Evolutionary conservation across 2,329 filamentous ascomycete genomes (phyloP).

Genomic region (Gyromitra esculenta): DNA sequence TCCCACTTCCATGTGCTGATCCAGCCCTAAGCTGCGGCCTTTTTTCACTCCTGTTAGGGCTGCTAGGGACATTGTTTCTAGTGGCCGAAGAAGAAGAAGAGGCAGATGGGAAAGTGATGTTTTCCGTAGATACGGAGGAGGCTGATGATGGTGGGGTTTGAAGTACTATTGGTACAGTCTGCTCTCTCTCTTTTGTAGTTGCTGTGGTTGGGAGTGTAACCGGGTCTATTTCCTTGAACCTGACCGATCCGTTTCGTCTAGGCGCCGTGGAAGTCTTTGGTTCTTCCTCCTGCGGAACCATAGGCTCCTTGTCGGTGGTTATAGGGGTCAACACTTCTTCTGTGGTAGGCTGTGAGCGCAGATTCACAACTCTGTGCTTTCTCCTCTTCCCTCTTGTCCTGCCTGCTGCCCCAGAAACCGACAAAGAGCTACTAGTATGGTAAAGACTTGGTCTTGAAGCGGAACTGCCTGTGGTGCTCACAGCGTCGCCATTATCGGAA

Average conservation of each 20-base stretch:
- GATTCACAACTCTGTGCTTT: slow-evolving; percentile 78
- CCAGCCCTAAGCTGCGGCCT: slow-evolving; percentile 52
- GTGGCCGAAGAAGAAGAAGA: slow-evolving; percentile 41
- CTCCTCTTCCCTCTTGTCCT: slow-evolving; percentile 75
- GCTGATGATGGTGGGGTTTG: slow-evolving; percentile 36
- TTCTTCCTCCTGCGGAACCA: slow-evolving; percentile 54
- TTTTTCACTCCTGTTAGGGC: slow-evolving; percentile 35
- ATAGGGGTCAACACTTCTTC: slow-evolving; percentile 45
- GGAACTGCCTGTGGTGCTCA: slow-evolving; percentile 60
- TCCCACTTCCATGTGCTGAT: slow-evolving; percentile 62
- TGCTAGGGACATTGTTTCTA: slow-evolving; percentile 18
- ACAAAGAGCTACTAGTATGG: slow-evolving; percentile 33
- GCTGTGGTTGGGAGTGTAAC: slow-evolving; percentile 21
- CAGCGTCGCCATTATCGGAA: slow-evolving; percentile 74
- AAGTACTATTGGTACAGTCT: slow-evolving; percentile 53
- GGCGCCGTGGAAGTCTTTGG: slow-evolving; percentile 52
- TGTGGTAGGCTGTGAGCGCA: slow-evolving; percentile 65
- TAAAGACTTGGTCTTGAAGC: slow-evolving; percentile 72
- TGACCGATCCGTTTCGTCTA: slow-evolving; percentile 26
- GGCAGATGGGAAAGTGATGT: slow-evolving; percentile 52
- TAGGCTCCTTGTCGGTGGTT: slow-evolving; percentile 47
- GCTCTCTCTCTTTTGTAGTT: slow-evolving; percentile 34
- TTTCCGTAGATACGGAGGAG: slow-evolving; percentile 38
- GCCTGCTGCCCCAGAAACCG: slow-evolving; percentile 49
- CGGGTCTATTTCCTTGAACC: slow-evolving; percentile 35